Conservation (phyloP, 805 yeast species). For the Starmerella etchellsii region DNA sequence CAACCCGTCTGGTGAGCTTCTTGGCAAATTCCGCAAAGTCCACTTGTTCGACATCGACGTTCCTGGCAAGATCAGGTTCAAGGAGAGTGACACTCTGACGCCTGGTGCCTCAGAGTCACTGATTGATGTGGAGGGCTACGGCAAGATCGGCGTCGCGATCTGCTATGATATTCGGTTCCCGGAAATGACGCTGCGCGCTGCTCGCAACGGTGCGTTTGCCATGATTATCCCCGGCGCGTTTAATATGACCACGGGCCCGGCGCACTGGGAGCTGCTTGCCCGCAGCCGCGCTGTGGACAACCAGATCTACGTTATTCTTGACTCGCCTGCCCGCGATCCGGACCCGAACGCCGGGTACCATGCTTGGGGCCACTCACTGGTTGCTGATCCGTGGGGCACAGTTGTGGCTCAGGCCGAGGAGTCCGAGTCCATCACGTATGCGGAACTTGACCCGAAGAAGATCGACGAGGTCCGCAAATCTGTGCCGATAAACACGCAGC, state of each 20-base stretch:
- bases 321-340: slow-evolving; percentile 60
- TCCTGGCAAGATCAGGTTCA: slow-evolving; percentile 79
- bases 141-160: slow-evolving; percentile 49
- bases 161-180: slow-evolving; percentile 94
- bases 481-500: slow-evolving; percentile 57
- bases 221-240: slow-evolving; percentile 86
- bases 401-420: slow-evolving; percentile 66
- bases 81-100: slow-evolving; percentile 61
- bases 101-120: slow-evolving; percentile 79
- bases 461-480: slow-evolving; percentile 47
- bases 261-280: slow-evolving; percentile 78
- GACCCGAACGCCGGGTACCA: slow-evolving; percentile 53
- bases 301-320: slow-evolving; percentile 72
- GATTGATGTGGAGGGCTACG: slow-evolving; percentile 48
- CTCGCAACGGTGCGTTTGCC: slow-evolving; percentile 57
- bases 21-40: slow-evolving; percentile 81
- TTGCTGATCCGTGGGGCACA: slow-evolving; percentile 83
- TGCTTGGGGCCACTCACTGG: slow-evolving; percentile 75
- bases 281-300: slow-evolving; percentile 80
- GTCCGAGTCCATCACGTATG: slow-evolving; percentile 61
- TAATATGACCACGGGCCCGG: slow-evolving; percentile 81
- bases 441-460: slow-evolving; percentile 52
- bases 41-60: slow-evolving; percentile 89
- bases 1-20: slow-evolving; percentile 54
- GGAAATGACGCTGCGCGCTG: slow-evolving; percentile 51